Conservation (phyloP, 352 stramenopile species). For the Blastocystis sp. region DNA sequence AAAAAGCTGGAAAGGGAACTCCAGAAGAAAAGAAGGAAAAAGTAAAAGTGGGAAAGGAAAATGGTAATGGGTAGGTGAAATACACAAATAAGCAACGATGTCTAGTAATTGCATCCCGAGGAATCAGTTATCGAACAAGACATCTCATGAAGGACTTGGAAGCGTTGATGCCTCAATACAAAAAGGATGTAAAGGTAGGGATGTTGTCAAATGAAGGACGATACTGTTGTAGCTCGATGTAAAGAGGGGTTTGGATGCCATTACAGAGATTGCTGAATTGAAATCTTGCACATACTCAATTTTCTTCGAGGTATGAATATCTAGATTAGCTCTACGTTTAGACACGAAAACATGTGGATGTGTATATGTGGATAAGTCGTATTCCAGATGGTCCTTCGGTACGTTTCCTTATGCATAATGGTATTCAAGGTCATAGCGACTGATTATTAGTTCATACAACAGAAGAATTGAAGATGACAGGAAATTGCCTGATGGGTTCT, state of each 20-base stretch:
- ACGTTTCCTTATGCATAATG: constrained; percentile 96
- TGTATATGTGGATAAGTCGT: constrained; percentile 96
- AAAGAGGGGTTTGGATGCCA: constrained; percentile 82
- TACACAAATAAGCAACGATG: constrained; percentile 88
- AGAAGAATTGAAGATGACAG: constrained; percentile 98
- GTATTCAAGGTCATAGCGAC: constrained; percentile 68
- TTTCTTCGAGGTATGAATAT: constrained; percentile 71
- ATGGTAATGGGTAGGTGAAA: constrained; percentile 63
- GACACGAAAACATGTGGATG: constrained; percentile 90
- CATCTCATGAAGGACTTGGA: constrained; percentile 96
- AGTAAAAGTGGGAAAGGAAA: constrained; percentile 48
- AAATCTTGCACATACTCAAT: constrained; percentile 74
- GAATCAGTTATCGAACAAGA: constrained; percentile 89
- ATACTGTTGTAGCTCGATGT: constrained; percentile 78
- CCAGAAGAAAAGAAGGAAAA: constrained; percentile 32
- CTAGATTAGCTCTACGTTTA: constrained; percentile 80
- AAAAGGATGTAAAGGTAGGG: constrained; percentile 91
- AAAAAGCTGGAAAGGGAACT: background rate
- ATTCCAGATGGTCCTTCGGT: constrained; percentile 88
- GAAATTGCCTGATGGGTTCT: constrained; percentile 94
- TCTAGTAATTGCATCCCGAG: constrained; percentile 85
- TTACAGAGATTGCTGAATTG: constrained; percentile 98
- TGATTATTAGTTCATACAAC: constrained; percentile 90
- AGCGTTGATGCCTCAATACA: constrained; percentile 94
- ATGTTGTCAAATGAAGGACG: background rate